Base-by-base conservation (phyloP, 2,329 filamentous ascomycete species). In the Epichloe amarillans region DNA sequence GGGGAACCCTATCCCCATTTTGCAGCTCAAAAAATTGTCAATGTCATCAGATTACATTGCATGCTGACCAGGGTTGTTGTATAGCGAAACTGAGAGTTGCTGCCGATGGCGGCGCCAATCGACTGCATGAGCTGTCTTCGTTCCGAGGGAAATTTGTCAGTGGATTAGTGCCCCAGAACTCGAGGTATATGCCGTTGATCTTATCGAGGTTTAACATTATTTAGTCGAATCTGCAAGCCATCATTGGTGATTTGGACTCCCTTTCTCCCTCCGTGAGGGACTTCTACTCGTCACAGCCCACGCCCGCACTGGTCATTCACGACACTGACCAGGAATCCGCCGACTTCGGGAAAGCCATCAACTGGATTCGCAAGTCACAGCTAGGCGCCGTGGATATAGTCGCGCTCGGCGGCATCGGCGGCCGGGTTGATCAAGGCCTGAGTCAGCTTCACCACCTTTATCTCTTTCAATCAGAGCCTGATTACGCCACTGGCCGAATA, bases 241-340 rank as follows among this genome's bases (percentile, higher is more conserved):
- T 98, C 54, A 82, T 95, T 58, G 93, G 93, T 45, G 93, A 98
- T 64, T 76, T 98, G 10, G 93, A 98, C 69, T 96, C 91, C 71
- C 71, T 97, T 17, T 70, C 70, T 3, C 71, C 79, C 10, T 68
- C 78, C 12, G 76, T 86, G 11, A 74, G 74, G 49, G 60, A 73
- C n/a, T 84, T 85, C 66, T 95, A 90, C 68, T 72, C 76, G 36
- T 69, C 72, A 21, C 72, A 75, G 49, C 65, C 62, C 15, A 62
- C 50, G 19, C 65, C 63, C 65, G 72, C 88, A 2, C 62, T 73
- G 12, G 73, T 97, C 49, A 74, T 88, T 56, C 71, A 81, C 58
- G 82, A 91, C 55, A 64, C 73, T n/a, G 87, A 94, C 62, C 88
- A 97, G 66, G 79, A 94, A 58, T 85, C 83, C 19, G 95, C 93